Base-by-base conservation (phyloP, 441 rosid genomes). In the Aleurites moluccanus region DNA sequence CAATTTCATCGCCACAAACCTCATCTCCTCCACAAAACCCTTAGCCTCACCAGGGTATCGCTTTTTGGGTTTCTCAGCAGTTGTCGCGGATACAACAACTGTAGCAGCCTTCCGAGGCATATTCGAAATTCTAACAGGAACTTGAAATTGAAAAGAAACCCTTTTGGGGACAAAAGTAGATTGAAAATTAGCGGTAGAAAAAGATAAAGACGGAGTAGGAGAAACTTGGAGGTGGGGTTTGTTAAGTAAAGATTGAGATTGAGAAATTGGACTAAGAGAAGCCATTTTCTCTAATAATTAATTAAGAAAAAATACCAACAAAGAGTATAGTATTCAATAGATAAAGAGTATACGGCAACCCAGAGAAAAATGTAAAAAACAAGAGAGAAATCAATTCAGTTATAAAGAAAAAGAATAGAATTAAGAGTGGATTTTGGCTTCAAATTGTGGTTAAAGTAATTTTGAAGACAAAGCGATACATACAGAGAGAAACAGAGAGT, bases 1-100 rank as follows among this genome's bases (percentile, higher is more conserved):
- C 73, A 92, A 80, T 73, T 85, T 92, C 99, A 94, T 94, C 7
- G 99, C 97, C 80, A 90, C 94, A 71, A 90, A 90, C 79, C 96
- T 90, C 97, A 95, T 92, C 91, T 91, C 99, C 86, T 91, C 99
- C 81, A 92, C 97, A 74, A 94, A 92, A 49, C 98, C 99, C 73
- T 92, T 95, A 0, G 94, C 86, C 89, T 92, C 96, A 3, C 96
- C 94, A 0, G 98, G 98, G 73, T 90, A 90, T 67, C 95, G 83
- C 85, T 81, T 89, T 53, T 75, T 85, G 40, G 84, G 85, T 90
- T 88, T 91, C 89, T 89, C 96, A 0, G 93, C 87, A 44, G 93
- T 86, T 8, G 91, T 85, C n/a, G 94, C 89, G 14, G 86, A 77
- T 49, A 90, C 89, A 44, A 18, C 70, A 16, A 64, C 15, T 21